These are phyloP conservation scores for Microbotryomycetes sp. DNA, from an alignment of 1,284 basidiomycete genomes.

Conservation along the genomic window DNA sequence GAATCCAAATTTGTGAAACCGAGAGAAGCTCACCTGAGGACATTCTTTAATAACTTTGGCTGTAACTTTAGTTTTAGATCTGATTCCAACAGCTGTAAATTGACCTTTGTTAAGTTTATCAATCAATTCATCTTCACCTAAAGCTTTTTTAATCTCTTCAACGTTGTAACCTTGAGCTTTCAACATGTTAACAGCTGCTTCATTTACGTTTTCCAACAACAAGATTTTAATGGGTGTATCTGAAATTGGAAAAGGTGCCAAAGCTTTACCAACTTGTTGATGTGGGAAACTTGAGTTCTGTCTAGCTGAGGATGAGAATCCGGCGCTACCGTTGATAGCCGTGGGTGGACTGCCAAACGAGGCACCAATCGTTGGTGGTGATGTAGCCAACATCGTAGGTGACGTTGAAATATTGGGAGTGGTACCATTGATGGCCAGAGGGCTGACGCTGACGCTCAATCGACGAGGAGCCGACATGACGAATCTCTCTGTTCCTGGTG, in stretches of 20 bases:
- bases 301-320: not conserved
- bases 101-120: slow-evolving; percentile 61
- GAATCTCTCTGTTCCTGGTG: too few relatives aligned
- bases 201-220: slow-evolving; percentile 90
- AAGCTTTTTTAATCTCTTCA: slow-evolving; percentile 79
- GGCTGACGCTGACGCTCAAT: not conserved
- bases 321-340: not conserved
- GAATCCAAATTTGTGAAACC: slow-evolving; percentile 8
- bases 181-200: slow-evolving; percentile 78
- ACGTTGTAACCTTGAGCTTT: slow-evolving; percentile 83
- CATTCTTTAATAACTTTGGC: slow-evolving; percentile 79
- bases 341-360: not conserved
- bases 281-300: not conserved
- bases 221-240: slow-evolving; percentile 51
- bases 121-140: slow-evolving; percentile 87
- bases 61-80: slow-evolving; percentile 95
- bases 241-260: slow-evolving; percentile 23
- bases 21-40: slow-evolving; percentile 54
- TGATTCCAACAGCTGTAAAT: slow-evolving; percentile 94
- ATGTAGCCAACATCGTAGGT: not conserved
- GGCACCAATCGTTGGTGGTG: not conserved
- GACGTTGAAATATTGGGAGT: not conserved
- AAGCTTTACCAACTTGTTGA: not conserved
- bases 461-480: not conserved
- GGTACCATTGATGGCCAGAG: not conserved